Base-by-base conservation (phyloP, 371 early-diverging fungal species). In the Rhizopus stolonifer region DNA sequence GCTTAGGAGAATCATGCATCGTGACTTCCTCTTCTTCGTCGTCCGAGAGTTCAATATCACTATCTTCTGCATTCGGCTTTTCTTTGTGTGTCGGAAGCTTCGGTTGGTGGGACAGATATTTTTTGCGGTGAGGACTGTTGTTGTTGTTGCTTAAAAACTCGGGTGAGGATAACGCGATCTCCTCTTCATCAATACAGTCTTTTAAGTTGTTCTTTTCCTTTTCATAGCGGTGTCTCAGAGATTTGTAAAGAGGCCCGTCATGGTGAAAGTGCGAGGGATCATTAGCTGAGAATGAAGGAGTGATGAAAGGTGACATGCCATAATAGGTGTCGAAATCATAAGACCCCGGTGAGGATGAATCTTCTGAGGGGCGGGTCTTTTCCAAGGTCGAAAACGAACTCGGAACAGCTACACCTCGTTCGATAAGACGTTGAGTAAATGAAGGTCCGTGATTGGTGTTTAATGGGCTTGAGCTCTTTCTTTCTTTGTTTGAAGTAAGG, bases 31-130 rank as follows among this genome's bases (percentile, higher is more conserved):
- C 24, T 10, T 54, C 52, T 39, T 75, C 75, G 6, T 75, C 72
- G 21, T 75, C 75, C 11, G 75, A 75, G 1, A 75, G 24, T 31
- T 75, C 75, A 58, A 75, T 71, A 54, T 75, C 75, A 29, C 75
- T 75, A 15, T 71, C 70, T 13, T 74, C 74, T 9, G 57, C 29
- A 14, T 42, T 51, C 15, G 48, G 32, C 11, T 39, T 46, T 14
- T 40, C 49, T 23, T 49, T 44, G 23, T 36, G n/a, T n/a, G 38
- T 38, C 8, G 47, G 29, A 3, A 15, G 38, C n/a, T 54, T 32
- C 23, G 43, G 26, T 11, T 43, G 52, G 33, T 52, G 24, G 11
- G 36, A 29, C 18, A 40, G 39, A 11, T 22, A 8, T 10, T 43
- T 48, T 22, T 64, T 49, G 9, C 19, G 17, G 13, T 42, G 18